Evolutionary conservation across 495 filamentous ascomycete species (phyloP), one percentile per base, ranked within the genome.

Genomic region (Recurvomyces mirabilis): DNA sequence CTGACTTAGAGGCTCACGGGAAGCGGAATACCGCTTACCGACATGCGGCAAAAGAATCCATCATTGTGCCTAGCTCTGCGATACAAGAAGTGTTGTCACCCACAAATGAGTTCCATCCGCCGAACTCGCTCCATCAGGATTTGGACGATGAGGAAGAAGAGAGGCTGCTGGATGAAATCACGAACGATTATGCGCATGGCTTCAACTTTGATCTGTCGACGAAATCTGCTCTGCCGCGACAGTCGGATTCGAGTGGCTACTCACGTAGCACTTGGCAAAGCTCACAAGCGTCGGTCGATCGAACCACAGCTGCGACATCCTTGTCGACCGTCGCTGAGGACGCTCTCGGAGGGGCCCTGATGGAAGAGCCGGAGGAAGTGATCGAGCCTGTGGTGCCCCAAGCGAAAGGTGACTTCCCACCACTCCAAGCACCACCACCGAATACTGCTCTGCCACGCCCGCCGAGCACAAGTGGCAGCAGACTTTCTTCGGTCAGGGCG

Each of bases 121-220:
- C 29, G 6, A 29, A 15, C 38, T 30, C 31, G n/a, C 28, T 41
- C 18, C 19, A 40, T 15, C 25, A 33, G 22, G 44, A 56, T 31
- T 46, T 48, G 58, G 46, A 51, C 5, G 54, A 51, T 20, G 47
- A 52, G 41, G 86, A 94, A 51, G 91, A 94, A 58, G 87, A 96
- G 57, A 75, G 87, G 28, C 69, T 95, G 47, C 62, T 98, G 28
- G 91, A 98, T 52, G 87, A 94, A 58, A 89, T 94, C 77, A 91
- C 86, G 0, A 77, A 72, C 49, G 86, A 82, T 37, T 93, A 89
- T 56, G 71, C 82, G 23, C 33, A 46, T 3, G 85, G 89, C 42
- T 89, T 93, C 55, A 73, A 87, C 43, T 84, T 93, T 60, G 82
- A 78, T 36, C 56, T 78, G 14, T 77, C 78, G 53, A 72, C 77